Base-by-base conservation (phyloP, 768 basidiomycete genomes). In the Dentipellis sp. region DNA sequence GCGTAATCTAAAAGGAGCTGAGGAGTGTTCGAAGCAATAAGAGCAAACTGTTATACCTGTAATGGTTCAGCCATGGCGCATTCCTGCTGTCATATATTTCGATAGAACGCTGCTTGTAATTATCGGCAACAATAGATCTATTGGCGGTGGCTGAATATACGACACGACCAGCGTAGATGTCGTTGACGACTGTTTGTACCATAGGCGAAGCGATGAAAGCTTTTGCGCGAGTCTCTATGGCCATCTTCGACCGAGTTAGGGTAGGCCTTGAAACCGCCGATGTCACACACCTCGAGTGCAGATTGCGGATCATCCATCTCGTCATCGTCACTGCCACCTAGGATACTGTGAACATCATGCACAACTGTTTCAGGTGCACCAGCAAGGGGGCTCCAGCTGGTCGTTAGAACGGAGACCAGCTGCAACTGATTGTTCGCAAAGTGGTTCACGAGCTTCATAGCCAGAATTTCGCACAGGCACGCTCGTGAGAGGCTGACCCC, bases 151-250 rank as follows among this genome's bases (percentile, higher is more conserved):
- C 68, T 54, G 79, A 70, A 10, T 84, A 80, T 14, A 88, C 76
- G 36, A 91, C 80, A 7, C 80, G 77, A n/a, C 88, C 95, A 3
- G 80, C 74, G 68, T 94, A 89, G 50, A 99, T 90, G 53, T 93
- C 88, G 62, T 86, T 84, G 37, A 97, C 81, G 23, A 97, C 85
- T 54, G 83, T 83, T 67, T 97, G 94, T 3, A 91, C 83, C 21
- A 97, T 77, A 0, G 91, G 83, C 0, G 86, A 82, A 1, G 91
- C 78, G 10, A 97, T 74, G 64, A 98, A 95, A 29, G 78, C 75
- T 67, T 95, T 97, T 4, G 92, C 80, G 53, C 83, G 74, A 0
- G 91, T 93, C 8, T 86, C 81, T 62, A 98, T 91, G 2, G 93
- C 92, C 79, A 97, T 85, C 89, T 94, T 65, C 50, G 29, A 51